Percentiles rank a stretch among this genome's conserved stretches.
Conservation (phyloP, 805 yeast species). For the Kockiozyma suomiensis region DNA sequence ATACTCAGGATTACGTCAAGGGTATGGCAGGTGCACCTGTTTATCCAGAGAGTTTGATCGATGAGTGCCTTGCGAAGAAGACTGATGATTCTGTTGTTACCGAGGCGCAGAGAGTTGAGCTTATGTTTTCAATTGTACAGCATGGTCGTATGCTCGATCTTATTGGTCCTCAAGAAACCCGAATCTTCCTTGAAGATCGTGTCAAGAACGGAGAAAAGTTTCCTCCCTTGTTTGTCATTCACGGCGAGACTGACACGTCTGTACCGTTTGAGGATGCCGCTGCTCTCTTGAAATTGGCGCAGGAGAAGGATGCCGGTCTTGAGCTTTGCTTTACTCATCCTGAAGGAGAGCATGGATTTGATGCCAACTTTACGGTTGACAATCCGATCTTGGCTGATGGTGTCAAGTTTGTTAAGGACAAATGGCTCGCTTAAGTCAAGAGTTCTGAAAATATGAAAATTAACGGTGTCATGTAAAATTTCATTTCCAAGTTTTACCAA, state of each 20-base stretch:
- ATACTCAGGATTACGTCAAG: conserved; percentile 15
- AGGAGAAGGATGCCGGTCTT: conserved; percentile 9
- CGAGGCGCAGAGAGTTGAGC: conserved; percentile 1
- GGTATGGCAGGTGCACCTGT: conserved; percentile 10
- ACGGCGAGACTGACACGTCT: conserved; percentile 16
- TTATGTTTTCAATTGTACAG: conserved; percentile 20
- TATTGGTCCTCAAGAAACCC: conserved; percentile 10
- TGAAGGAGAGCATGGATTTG: conserved; percentile 24
- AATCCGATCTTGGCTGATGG: conserved; percentile 7
- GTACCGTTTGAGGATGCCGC: conserved; percentile 19
- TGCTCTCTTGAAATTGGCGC: not conserved
- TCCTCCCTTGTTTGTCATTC: conserved; percentile 21
- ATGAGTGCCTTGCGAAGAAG: conserved; percentile 12
- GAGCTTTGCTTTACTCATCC: conserved; percentile 8
- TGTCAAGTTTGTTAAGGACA: conserved; percentile 4
- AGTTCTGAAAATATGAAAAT: conserved; percentile 37
- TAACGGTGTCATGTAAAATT: too few relatives aligned
- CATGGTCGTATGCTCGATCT: conserved; percentile 19
- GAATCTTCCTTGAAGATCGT: conserved; percentile 19
- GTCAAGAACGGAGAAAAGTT: conserved; percentile 7
- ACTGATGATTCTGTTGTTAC: not conserved
- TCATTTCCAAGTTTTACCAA: too few relatives aligned
- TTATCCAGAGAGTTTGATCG: conserved; percentile 12
- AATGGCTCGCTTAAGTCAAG: conserved; percentile 72
- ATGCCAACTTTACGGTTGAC: conserved; percentile 1